Evolutionary conservation across 2,329 filamentous ascomycete species (phyloP).

Genomic region (Rhytidhysteron rufulum): DNA sequence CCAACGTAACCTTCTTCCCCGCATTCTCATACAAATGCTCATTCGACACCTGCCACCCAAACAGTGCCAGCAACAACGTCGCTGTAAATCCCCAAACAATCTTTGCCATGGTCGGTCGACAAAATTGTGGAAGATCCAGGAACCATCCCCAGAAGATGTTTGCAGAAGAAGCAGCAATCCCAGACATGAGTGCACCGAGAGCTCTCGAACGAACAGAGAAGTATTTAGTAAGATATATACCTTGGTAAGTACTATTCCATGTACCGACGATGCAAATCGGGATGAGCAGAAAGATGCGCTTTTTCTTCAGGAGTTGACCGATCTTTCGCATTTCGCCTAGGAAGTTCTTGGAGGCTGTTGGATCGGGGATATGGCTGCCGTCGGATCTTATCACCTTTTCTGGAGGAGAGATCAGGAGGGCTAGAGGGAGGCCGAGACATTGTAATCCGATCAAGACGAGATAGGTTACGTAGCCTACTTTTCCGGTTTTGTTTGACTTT

Average conservation of each 20-base stretch:
- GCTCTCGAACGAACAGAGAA: slow-evolving; percentile 50
- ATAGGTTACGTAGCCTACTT: slow-evolving; percentile 43
- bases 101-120: slow-evolving; percentile 40
- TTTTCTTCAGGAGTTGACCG: slow-evolving; percentile 38
- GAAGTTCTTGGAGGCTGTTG: slow-evolving; percentile 37
- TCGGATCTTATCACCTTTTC: slow-evolving; percentile 44
- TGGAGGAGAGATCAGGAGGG: slow-evolving; percentile 44
- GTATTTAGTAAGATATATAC: slow-evolving; percentile 52
- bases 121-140: slow-evolving; percentile 43
- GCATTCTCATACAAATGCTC: slow-evolving; percentile 44
- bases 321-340: slow-evolving; percentile 37
- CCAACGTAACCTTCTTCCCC: slow-evolving; percentile 37
- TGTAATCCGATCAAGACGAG: slow-evolving; percentile 42
- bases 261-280: slow-evolving; percentile 50
- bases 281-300: slow-evolving; percentile 47
- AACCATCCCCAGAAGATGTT: slow-evolving; percentile 51
- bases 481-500: slow-evolving; percentile 40
- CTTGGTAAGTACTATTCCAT: slow-evolving; percentile 50
- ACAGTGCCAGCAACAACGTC: slow-evolving; percentile 40
- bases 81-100: slow-evolving; percentile 42
- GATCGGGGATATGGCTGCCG: slow-evolving; percentile 30
- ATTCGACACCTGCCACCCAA: slow-evolving; percentile 49
- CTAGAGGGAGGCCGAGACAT: slow-evolving; percentile 45
- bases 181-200: slow-evolving; percentile 44
- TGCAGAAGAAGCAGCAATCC: slow-evolving; percentile 43